phyloP scores from a whole-genome alignment of 2,329 filamentous ascomycete genomes.

The Neocucurbitaria cava region DNA sequence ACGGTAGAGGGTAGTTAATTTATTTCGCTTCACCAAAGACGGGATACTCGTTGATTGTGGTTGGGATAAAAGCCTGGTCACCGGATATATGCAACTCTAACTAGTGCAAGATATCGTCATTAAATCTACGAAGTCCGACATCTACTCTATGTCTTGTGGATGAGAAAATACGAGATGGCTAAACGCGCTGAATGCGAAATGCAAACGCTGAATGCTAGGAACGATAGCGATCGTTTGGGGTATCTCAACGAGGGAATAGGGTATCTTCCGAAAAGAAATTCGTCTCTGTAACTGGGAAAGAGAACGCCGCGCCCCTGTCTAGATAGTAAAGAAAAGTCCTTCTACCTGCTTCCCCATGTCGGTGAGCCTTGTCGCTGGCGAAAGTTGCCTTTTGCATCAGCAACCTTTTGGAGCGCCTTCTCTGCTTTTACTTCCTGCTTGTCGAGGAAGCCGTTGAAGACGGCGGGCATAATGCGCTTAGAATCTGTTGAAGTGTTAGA shows the following conservation, averaged over 20 bases:
- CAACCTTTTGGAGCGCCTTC: slow-evolving; percentile 47
- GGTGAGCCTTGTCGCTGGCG: slow-evolving; percentile 46
- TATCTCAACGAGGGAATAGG: slow-evolving; percentile 38
- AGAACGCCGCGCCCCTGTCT: slow-evolving; percentile 15
- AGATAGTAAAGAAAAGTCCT: neutral
- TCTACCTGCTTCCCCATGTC: slow-evolving; percentile 47
- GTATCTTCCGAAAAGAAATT: slow-evolving; percentile 35
- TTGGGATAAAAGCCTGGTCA: slow-evolving; percentile 13
- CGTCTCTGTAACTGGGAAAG: slow-evolving; percentile 12
- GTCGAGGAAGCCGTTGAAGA: slow-evolving; percentile 47
- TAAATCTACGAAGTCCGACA: neutral
- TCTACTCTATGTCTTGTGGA: neutral
- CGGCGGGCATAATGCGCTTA: slow-evolving; percentile 38
- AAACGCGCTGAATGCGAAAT: neutral
- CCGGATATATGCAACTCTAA: slow-evolving; percentile 19
- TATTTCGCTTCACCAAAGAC: slow-evolving; percentile 10
- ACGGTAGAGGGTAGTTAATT: slow-evolving; percentile 12
- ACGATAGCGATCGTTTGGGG: slow-evolving; percentile 35
- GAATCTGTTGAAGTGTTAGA: slow-evolving; percentile 38
- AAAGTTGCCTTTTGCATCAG: slow-evolving; percentile 49
- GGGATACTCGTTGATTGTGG: neutral
- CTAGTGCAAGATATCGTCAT: slow-evolving; percentile 12
- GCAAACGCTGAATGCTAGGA: slow-evolving; percentile 15
- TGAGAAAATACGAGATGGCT: neutral
- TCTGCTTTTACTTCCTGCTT: slow-evolving; percentile 44